Percentiles rank a stretch among this genome's conserved stretches.
Conservation (phyloP, 176 grass and related monocot genomes). For the Puccinellia tenuiflora region DNA sequence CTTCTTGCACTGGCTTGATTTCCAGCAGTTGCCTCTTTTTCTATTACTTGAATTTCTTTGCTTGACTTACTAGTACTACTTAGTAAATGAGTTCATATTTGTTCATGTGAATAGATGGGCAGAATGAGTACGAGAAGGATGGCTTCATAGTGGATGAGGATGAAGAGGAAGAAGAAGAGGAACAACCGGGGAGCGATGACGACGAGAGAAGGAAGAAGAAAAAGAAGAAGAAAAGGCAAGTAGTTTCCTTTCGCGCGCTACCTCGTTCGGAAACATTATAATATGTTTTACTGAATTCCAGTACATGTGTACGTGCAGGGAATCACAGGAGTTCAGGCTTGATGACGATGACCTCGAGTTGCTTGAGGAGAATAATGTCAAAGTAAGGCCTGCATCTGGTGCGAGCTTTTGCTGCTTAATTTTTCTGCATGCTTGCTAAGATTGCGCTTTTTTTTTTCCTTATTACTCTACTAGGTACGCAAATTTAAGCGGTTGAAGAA, state of each 20-base stretch:
- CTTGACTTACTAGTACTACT: not conserved
- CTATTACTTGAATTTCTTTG: not conserved
- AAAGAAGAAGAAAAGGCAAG: slow-evolving; percentile 60
- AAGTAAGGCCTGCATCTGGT: slow-evolving; percentile 38
- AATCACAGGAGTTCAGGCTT: slow-evolving; percentile 67
- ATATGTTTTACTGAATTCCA: slow-evolving; percentile 6
- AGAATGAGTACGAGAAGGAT: slow-evolving; percentile 94
- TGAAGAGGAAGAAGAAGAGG: slow-evolving; percentile 75
- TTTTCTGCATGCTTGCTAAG: not conserved
- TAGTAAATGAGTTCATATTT: not conserved
- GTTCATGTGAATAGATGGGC: slow-evolving; percentile 48
- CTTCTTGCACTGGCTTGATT: not conserved
- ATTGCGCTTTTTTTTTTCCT: not conserved
- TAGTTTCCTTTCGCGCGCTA: not conserved
- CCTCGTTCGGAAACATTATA: not conserved
- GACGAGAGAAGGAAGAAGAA: slow-evolving; percentile 80
- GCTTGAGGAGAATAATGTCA: slow-evolving; percentile 75
- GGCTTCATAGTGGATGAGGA: slow-evolving; percentile 95
- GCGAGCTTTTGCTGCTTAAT: not conserved
- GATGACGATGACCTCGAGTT: slow-evolving; percentile 96
- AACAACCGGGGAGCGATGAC: slow-evolving; percentile 51
- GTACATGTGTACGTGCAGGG: slow-evolving; percentile 34
- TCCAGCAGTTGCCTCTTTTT: not conserved
- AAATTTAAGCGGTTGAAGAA: slow-evolving; percentile 97
- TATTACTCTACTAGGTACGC: slow-evolving; percentile 46